A percentile compares a stretch with the other conserved stretches of the same genome.
Conservation (phyloP, 1,284 basidiomycete species). For the Puccinia horiana region DNA sequence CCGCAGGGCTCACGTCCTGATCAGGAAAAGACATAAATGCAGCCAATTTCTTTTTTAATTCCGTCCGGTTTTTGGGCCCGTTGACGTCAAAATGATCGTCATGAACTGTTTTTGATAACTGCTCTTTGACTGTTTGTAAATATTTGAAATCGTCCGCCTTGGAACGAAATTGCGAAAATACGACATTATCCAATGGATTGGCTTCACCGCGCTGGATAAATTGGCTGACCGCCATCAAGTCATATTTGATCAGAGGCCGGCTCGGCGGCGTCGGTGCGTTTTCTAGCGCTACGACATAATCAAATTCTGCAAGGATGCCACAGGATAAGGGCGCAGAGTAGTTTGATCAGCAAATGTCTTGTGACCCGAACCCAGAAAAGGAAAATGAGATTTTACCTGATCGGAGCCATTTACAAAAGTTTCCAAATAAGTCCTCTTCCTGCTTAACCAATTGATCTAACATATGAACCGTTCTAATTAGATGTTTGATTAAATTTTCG, state of each 20-base stretch:
- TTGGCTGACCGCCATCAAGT: constrained; percentile 38
- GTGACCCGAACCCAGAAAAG: neutral
- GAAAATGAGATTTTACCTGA: constrained; percentile 13
- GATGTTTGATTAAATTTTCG: constrained; percentile 31
- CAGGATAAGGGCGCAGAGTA: neutral
- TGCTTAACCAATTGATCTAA: constrained; percentile 26
- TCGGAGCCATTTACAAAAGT: constrained; percentile 46
- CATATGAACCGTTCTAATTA: constrained; percentile 9
- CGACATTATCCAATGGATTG: constrained; percentile 26
- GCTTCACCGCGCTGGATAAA: constrained; percentile 37
- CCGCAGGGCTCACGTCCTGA: neutral
- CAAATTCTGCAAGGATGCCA: constrained; percentile 28
- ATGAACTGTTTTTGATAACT: constrained; percentile 21
- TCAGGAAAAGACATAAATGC: constrained; percentile 1
- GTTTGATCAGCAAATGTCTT: neutral
- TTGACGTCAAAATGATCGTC: constrained; percentile 36
- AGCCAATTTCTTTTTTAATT: constrained; percentile 25
- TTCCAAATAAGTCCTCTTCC: constrained; percentile 32
- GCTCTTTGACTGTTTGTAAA: constrained; percentile 12
- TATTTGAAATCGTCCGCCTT: constrained; percentile 10
- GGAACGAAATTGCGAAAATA: constrained; percentile 11
- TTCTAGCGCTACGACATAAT: constrained; percentile 23
- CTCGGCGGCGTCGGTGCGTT: constrained; percentile 1
- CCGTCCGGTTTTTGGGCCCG: constrained; percentile 18
- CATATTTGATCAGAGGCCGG: constrained; percentile 32